Percentiles rank a stretch among this genome's conserved stretches.
Evolutionary conservation across 768 basidiomycete genomes (phyloP).

Genomic region (Pseudohyphozyma bogoriensis): DNA sequence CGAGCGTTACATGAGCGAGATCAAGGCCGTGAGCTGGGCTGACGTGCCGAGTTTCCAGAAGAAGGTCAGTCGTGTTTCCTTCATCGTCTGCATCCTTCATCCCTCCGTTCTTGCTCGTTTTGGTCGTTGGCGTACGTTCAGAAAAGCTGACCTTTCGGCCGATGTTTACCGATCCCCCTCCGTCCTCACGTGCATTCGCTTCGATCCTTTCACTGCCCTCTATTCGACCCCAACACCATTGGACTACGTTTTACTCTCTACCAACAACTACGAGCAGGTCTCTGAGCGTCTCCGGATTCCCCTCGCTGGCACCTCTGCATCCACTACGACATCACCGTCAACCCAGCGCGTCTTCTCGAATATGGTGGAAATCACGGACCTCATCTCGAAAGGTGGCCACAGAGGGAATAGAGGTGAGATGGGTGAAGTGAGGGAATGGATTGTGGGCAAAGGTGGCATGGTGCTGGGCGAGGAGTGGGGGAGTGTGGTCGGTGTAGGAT

Average conservation of each 20-base stretch:
- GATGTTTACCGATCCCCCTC: not conserved
- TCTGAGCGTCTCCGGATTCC: constrained; percentile 37
- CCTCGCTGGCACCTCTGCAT: constrained; percentile 2
- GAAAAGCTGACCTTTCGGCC: too few species aligned
- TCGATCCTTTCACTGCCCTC: not conserved
- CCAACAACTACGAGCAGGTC: constrained; percentile 27
- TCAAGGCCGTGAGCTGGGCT: constrained; percentile 40
- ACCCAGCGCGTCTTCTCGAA: constrained; percentile 33
- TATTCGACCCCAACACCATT: too few species aligned
- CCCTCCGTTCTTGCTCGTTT: not conserved
- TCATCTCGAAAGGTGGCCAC: constrained; percentile 36
- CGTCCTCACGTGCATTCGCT: not conserved
- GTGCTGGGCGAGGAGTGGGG: constrained; percentile 39
- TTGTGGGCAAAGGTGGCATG: constrained; percentile 36
- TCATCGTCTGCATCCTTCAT: not conserved
- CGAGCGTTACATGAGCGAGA: constrained; percentile 37
- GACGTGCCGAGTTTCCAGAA: constrained; percentile 43
- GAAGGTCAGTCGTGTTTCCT: constrained; percentile 35
- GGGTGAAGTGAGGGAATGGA: constrained; percentile 37
- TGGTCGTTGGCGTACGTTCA: too few species aligned
- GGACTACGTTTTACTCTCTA: too few species aligned
- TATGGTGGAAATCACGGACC: constrained; percentile 39
- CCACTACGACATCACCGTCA: too few species aligned
- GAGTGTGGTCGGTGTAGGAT: constrained; percentile 33
- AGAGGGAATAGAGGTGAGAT: constrained; percentile 39